Evolutionary conservation across 2,329 filamentous ascomycete species (phyloP).

Genomic region (Acephala macrosclerotiorum): DNA sequence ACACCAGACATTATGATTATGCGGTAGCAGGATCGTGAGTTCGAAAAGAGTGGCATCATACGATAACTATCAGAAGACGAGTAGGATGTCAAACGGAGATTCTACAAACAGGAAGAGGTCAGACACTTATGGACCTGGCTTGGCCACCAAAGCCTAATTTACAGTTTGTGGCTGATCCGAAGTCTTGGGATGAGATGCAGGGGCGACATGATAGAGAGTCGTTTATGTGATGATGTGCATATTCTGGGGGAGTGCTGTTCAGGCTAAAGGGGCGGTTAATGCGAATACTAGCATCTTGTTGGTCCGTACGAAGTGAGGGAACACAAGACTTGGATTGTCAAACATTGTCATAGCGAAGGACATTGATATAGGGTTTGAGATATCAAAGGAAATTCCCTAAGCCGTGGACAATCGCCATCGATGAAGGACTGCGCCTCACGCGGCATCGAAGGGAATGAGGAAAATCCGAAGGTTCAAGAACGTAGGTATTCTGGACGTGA

Average conservation of each 20-base stretch:
- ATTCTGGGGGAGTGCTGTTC: neutral
- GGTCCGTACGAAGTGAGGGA: neutral
- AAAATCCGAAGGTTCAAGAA: constrained; percentile 7
- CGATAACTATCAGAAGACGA: neutral
- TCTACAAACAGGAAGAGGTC: constrained; percentile 3
- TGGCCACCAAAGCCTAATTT: neutral
- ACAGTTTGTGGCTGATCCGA: neutral
- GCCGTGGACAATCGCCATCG: neutral
- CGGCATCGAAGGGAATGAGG: neutral
- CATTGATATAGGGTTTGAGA: constrained; percentile 4
- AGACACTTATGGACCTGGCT: constrained; percentile 2
- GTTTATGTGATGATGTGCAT: constrained; percentile 4
- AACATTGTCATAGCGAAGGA: constrained; percentile 11
- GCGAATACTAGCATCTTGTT: neutral
- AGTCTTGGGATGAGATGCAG: neutral
- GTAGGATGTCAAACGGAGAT: neutral
- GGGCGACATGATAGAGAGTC: neutral
- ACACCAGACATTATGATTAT: neutral
- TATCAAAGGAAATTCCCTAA: neutral
- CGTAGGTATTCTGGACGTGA: neutral
- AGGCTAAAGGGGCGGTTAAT: constrained; percentile 10
- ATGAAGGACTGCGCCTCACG: neutral
- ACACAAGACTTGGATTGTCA: neutral
- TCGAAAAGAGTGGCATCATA: constrained; percentile 4
- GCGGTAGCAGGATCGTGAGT: neutral